A percentile compares a stretch with the other conserved stretches of the same genome.
Conservation (phyloP, 1,139 yeast genomes). For the Yamadazyma friedrichii region DNA sequence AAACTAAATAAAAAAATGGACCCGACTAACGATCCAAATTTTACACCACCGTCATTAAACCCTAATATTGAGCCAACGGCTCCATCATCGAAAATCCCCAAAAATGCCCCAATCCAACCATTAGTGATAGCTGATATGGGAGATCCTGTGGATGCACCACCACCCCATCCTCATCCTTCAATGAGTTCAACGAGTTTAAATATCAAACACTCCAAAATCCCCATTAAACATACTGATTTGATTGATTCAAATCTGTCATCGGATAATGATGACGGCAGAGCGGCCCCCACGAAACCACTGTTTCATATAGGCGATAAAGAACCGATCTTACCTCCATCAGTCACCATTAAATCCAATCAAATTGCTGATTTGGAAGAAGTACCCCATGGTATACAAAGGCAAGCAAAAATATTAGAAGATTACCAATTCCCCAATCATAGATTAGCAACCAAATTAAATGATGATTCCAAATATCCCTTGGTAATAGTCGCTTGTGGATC, state of each 20-base stretch:
- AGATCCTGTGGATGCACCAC: slow-evolving; percentile 70
- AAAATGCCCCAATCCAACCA: slow-evolving; percentile 70
- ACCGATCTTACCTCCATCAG: slow-evolving; percentile 40
- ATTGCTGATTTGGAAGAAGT: slow-evolving; percentile 96
- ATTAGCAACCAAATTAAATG: slow-evolving; percentile 66
- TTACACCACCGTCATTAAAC: slow-evolving; percentile 67
- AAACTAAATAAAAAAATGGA: slow-evolving; percentile 46
- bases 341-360: slow-evolving; percentile 59
- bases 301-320: neutral
- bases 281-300: neutral
- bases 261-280: slow-evolving; percentile 20
- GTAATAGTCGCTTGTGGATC: slow-evolving; percentile 98
- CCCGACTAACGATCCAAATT: slow-evolving; percentile 78
- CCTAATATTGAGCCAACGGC: slow-evolving; percentile 67
- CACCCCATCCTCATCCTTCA: slow-evolving; percentile 46
- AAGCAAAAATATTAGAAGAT: slow-evolving; percentile 64
- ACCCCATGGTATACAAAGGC: slow-evolving; percentile 89
- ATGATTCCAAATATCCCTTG: slow-evolving; percentile 79
- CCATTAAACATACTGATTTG: slow-evolving; percentile 42
- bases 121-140: slow-evolving; percentile 75
- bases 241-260: slow-evolving; percentile 28
- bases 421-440: slow-evolving; percentile 88
- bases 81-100: slow-evolving; percentile 70
- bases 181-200: slow-evolving; percentile 7
- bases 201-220: slow-evolving; percentile 36